These are phyloP conservation scores for Gynostemma pentaphyllum DNA, from an alignment of 306 rosid species.

Conservation along the genomic window DNA sequence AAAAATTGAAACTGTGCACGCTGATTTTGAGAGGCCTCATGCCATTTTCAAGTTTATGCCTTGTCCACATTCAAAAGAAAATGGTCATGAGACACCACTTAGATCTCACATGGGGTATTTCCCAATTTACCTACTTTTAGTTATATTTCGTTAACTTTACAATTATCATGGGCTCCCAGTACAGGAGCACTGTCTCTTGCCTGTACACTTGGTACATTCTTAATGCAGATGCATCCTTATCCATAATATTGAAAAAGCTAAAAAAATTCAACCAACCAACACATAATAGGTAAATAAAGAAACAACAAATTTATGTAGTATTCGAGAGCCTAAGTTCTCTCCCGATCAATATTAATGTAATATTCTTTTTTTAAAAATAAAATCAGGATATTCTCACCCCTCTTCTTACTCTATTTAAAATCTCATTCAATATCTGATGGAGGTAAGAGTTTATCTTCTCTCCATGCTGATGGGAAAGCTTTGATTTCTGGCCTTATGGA, in stretches of 20 bases:
- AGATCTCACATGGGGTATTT: background rate
- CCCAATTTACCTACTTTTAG: background rate
- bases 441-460: no score
- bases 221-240: slow-evolving; percentile 1
- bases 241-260: background rate
- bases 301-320: no score
- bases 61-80: background rate
- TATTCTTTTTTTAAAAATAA: no score
- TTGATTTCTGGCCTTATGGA: no score
- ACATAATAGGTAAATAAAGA: no score
- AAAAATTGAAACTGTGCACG: background rate
- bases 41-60: background rate
- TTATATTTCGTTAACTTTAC: background rate
- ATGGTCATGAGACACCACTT: background rate
- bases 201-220: background rate
- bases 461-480: no score
- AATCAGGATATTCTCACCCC: no score
- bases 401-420: no score
- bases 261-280: no score
- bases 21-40: background rate
- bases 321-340: no score
- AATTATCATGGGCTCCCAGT: background rate
- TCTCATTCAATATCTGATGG: no score
- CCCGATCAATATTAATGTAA: no score
- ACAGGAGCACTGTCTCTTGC: background rate